phyloP scores from a whole-genome alignment of 139 green algal species.

The Edaphochlamys debaryana region DNA sequence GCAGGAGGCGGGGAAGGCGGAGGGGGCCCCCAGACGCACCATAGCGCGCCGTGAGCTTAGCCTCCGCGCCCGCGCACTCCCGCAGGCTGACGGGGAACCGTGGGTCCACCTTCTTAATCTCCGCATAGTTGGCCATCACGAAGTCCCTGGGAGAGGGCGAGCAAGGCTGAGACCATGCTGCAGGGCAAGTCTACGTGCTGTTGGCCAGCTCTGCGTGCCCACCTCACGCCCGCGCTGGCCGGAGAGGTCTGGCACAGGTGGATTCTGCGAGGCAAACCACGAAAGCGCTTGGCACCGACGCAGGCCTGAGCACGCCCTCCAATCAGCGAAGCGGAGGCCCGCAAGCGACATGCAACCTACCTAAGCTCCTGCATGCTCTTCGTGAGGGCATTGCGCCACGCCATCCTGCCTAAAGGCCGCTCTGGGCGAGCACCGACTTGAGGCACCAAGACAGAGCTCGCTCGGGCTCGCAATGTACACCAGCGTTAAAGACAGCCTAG shows the following conservation, averaged over 20 bases:
- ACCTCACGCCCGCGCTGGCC: conserved; percentile 82
- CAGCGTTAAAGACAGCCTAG: no score
- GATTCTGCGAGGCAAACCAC: conserved; percentile 61
- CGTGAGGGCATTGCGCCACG: conserved; percentile 68
- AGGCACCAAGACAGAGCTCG: no score
- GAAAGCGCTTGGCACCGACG: no score
- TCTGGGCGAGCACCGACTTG: no score
- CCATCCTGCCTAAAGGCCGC: conserved; percentile 10
- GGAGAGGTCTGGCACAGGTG: conserved; percentile 79
- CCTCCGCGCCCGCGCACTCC: conserved; percentile 77
- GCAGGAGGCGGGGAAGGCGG: no score
- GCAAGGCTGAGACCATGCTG: not conserved
- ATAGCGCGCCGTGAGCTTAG: conserved; percentile 82
- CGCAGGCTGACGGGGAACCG: conserved; percentile 88
- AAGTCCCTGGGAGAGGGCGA: conserved; percentile 78
- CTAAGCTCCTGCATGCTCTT: conserved; percentile 85
- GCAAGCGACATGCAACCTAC: no score
- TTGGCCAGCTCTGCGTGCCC: no score
- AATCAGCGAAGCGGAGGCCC: no score
- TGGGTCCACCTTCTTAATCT: conserved; percentile 92
- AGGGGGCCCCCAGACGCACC: conserved; percentile 72
- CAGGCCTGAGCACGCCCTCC: no score
- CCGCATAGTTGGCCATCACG: conserved; percentile 79
- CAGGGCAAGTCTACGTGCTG: no score
- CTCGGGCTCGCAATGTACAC: no score